These are phyloP conservation scores for sunflower (Helianthus annuus) DNA, from an alignment of 129 eudicot genomes.

Conservation along the genomic window DNA sequence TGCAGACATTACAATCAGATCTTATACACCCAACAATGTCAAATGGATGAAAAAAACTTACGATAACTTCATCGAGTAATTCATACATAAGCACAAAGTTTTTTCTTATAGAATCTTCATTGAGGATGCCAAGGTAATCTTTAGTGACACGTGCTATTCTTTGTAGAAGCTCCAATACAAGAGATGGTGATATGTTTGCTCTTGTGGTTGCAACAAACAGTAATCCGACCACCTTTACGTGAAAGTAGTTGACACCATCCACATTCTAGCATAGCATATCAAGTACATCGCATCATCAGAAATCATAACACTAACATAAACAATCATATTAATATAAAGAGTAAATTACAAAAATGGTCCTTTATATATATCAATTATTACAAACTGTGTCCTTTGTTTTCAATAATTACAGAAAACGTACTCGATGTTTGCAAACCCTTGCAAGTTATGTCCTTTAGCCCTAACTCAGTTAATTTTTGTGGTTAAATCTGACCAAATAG, in stretches of 20 bases:
- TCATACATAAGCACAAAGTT: conserved; percentile 93
- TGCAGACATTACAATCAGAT: conserved; percentile 17
- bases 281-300: conserved; percentile 22
- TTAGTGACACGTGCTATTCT: conserved; percentile 94
- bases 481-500: too few species aligned
- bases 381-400: too few species aligned
- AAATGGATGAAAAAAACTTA: conserved; percentile 45
- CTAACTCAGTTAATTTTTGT: too few species aligned
- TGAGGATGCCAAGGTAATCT: conserved; percentile 94
- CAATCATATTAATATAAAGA: background rate
- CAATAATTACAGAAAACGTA: too few species aligned
- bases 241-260: conserved; percentile 98
- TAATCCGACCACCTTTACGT: conserved; percentile 92
- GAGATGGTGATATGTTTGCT: conserved; percentile 82
- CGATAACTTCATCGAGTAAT: conserved; percentile 93
- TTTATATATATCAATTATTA: too few species aligned
- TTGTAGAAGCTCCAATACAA: conserved; percentile 86
- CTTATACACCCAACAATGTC: conserved; percentile 19
- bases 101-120: conserved; percentile 84
- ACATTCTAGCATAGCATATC: conserved; percentile 55
- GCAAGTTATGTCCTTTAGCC: too few species aligned
- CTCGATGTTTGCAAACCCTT: too few species aligned
- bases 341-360: too few species aligned
- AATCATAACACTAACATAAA: conserved; percentile 8
- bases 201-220: conserved; percentile 96